Percentiles rank a stretch among this genome's conserved stretches.
Conservation (phyloP, 768 basidiomycete genomes). For the Hysterangium stoloniferum region DNA sequence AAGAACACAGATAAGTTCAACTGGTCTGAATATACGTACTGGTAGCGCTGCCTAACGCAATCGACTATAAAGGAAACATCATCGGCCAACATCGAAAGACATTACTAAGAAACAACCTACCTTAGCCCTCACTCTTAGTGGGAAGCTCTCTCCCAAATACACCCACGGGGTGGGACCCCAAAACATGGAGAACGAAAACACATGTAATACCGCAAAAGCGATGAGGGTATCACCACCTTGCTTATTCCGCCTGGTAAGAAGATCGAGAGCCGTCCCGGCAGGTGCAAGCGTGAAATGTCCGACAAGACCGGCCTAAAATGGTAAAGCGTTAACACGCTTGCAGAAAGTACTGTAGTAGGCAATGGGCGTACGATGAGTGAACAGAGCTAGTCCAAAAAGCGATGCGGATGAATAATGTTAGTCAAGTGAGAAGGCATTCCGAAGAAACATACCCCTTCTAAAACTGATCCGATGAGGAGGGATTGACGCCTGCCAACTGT, state of each 20-base stretch:
- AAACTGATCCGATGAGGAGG: constrained; percentile 53
- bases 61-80: constrained; percentile 24
- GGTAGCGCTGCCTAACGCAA: constrained; percentile 63
- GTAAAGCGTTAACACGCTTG: constrained; percentile 13
- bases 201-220: constrained; percentile 71
- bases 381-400: constrained; percentile 26
- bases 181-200: constrained; percentile 62
- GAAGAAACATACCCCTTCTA: constrained; percentile 34
- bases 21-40: constrained; percentile 31
- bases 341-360: neutral
- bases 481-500: constrained; percentile 68
- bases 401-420: neutral
- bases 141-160: constrained; percentile 75
- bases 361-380: constrained; percentile 44
- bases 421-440: neutral
- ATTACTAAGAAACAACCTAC: constrained; percentile 11
- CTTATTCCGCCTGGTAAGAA: constrained; percentile 49
- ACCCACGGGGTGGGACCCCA: constrained; percentile 72
- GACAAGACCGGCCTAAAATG: constrained; percentile 53
- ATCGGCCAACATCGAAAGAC: neutral
- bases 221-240: constrained; percentile 60
- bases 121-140: constrained; percentile 71
- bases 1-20: neutral
- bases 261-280: constrained; percentile 34
- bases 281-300: constrained; percentile 63